Percentiles rank a stretch among this genome's conserved stretches.
Conservation (phyloP, 768 basidiomycete species). For the Trametes elegans region DNA sequence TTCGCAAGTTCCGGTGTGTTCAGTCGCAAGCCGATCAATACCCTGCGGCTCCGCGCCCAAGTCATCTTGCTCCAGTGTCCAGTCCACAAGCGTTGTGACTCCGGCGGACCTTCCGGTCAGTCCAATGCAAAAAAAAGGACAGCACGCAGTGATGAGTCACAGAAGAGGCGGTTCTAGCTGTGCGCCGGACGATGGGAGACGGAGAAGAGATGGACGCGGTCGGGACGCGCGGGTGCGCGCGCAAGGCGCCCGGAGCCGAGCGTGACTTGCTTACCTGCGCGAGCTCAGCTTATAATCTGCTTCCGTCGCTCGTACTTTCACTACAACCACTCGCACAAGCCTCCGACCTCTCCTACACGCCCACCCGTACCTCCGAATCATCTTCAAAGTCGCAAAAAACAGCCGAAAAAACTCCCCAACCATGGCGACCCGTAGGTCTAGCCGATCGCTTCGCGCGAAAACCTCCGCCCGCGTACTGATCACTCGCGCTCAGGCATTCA, state of each 20-base stretch:
- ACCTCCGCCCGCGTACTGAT: not conserved
- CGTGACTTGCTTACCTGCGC: slow-evolving; percentile 5
- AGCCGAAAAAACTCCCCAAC: slow-evolving; percentile 23
- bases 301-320: not conserved
- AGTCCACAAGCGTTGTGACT: no score
- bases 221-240: not conserved
- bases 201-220: not conserved
- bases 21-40: not conserved
- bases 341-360: not conserved
- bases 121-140: not conserved
- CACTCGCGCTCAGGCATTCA: slow-evolving; percentile 63
- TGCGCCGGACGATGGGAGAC: not conserved
- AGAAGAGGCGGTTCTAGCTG: not conserved
- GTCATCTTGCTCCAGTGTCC: not conserved
- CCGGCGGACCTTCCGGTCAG: not conserved
- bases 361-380: not conserved
- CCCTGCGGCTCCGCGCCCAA: slow-evolving; percentile 10
- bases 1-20: not conserved
- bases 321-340: slow-evolving; percentile 1
- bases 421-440: slow-evolving; percentile 64
- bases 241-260: slow-evolving; percentile 15
- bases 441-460: slow-evolving; percentile 25
- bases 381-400: not conserved
- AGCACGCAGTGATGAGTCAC: slow-evolving; percentile 6
- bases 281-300: slow-evolving; percentile 1